Evolutionary conservation across 2,329 filamentous ascomycete species (phyloP).

Genomic region (Xylaria sp.): DNA sequence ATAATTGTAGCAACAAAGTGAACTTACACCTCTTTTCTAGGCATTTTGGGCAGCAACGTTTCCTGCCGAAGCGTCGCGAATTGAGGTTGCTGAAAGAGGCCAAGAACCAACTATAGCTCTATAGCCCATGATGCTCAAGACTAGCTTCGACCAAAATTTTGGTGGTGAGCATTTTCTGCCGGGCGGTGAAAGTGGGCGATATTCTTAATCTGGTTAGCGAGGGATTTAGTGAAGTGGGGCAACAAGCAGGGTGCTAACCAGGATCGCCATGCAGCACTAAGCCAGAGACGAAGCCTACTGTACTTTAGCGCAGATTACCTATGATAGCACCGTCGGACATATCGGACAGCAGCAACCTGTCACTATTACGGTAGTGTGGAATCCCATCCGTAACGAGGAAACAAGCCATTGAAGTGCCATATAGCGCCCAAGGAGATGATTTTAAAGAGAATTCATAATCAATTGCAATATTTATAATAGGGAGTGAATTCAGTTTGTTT

Average conservation of each 20-base stretch:
- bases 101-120: background rate
- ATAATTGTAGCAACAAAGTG: background rate
- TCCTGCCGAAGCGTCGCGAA: constrained; percentile 2
- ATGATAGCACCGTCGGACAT: too few relatives aligned
- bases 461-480: too few relatives aligned
- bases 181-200: constrained; percentile 33
- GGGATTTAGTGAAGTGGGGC: background rate
- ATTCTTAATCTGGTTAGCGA: constrained; percentile 11
- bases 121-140: constrained; percentile 12
- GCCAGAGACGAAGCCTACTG: background rate
- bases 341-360: too few relatives aligned
- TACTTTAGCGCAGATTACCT: too few relatives aligned
- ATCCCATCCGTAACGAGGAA: too few relatives aligned
- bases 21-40: constrained; percentile 40
- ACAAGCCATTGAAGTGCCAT: too few relatives aligned
- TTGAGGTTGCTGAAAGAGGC: constrained; percentile 1
- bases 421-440: too few relatives aligned
- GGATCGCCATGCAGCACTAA: background rate
- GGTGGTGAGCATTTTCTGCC: constrained; percentile 37
- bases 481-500: too few relatives aligned
- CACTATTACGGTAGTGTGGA: too few relatives aligned
- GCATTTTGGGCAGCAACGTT: constrained; percentile 31
- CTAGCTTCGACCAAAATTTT: constrained; percentile 36
- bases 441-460: too few relatives aligned
- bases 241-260: background rate